Evolutionary conservation across 225 moss, liverwort and hornwort genomes (phyloP), one percentile per base, ranked within the genome.

Genomic region (Bryoerythrophyllum caledonicum): DNA sequence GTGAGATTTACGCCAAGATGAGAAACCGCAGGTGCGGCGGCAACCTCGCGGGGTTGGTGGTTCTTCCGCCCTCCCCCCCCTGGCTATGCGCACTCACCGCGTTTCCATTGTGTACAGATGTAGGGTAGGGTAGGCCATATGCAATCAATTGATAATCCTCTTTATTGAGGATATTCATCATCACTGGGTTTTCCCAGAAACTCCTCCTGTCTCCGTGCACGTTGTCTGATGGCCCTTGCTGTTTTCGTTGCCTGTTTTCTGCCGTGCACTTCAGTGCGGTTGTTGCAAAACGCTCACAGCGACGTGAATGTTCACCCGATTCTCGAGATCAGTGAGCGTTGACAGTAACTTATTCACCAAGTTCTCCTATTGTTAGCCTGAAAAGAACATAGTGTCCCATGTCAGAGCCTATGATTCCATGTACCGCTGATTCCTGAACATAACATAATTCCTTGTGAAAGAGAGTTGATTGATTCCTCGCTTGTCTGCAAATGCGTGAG

Each of bases 101-200:
- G 74, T 61, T 67, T 72, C 43, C 54, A 46, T 49, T 76, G 75
- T 85, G 87, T 85, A 88, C 87, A 85, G 80, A 80, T 64, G 82
- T 88, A 87, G 87, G 63, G 13, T 82, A 87, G 79, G 62, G 49
- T 76, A 79, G 37, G 68, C 56, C 82, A 65, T 78, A 84, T 85
- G 87, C 70, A 82, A 82, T 80, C 80, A 82, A 82, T 82, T 85
- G 84, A 84, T 81, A 79, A 52, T 82, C n/a, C 84, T 84, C 71
- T 70, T 56, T 52, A 76, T 71, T 49, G 76, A 63, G 81, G 70
- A 81, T 76, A 70, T 68, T 81, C 84, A 78, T 75, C 84, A 74
- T 71, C 57, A 48, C 26, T 69, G 40, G 34, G 11, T n/a, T 46
- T 72, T 13, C 70, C 28, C 3, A 19, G 1, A 19, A 17, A 49